A percentile compares a stretch with the other conserved stretches of the same genome.
Evolutionary conservation across 768 basidiomycete species (phyloP).

Genomic region (Amanita brunnescens): DNA sequence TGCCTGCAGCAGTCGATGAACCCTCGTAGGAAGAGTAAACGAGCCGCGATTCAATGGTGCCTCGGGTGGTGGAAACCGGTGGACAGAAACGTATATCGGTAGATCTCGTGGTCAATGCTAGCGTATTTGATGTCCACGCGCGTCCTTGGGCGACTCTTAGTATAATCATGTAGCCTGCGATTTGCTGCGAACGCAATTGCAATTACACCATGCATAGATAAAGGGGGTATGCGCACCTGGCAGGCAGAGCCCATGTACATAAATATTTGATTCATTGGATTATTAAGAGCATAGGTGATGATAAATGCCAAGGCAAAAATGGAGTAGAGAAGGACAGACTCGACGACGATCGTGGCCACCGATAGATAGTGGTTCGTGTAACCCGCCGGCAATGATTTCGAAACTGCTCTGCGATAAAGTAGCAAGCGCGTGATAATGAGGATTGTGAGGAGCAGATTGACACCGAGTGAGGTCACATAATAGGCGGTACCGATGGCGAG

Average conservation of each 20-base stretch:
- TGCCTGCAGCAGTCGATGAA: too few relatives aligned
- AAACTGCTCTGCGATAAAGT: conserved; percentile 19
- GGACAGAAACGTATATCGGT: too few relatives aligned
- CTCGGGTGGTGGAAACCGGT: too few relatives aligned
- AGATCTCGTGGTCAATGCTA: neutral
- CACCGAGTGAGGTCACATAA: conserved; percentile 22
- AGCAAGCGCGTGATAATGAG: conserved; percentile 22
- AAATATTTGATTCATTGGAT: conserved; percentile 24
- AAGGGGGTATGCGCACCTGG: neutral
- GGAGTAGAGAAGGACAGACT: conserved; percentile 28
- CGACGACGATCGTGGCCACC: conserved; percentile 23
- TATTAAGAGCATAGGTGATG: conserved; percentile 22
- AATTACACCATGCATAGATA: neutral
- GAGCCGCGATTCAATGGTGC: too few relatives aligned
- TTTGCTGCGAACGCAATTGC: conserved; percentile 5
- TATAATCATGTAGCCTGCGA: conserved; percentile 39
- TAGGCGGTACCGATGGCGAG: conserved; percentile 19
- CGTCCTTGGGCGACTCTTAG: conserved; percentile 37
- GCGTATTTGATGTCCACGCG: conserved; percentile 29
- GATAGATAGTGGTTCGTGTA: conserved; percentile 23
- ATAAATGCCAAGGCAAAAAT: conserved; percentile 23
- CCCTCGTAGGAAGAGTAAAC: too few relatives aligned
- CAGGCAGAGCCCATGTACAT: conserved; percentile 6
- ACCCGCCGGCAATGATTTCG: conserved; percentile 18
- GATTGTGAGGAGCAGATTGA: conserved; percentile 23